Conservation (phyloP, 306 rosid genomes). For the Rubus idaeus region DNA sequence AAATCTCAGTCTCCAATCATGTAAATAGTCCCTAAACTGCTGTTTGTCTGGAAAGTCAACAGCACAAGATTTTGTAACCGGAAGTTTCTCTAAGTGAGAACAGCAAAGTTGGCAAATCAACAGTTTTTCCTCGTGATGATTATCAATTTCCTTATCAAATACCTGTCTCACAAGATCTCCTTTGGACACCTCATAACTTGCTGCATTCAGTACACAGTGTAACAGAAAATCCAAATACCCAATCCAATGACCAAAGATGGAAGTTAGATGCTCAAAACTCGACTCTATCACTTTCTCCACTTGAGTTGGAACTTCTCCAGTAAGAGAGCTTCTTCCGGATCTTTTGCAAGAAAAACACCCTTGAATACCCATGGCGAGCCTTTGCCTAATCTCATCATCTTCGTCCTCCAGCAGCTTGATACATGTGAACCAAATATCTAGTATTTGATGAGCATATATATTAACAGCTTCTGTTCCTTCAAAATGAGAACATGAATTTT, state of each 20-base stretch:
- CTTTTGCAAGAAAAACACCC: constrained; percentile 54
- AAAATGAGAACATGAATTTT: constrained; percentile 34
- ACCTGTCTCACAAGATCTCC: constrained; percentile 87
- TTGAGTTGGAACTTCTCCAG: constrained; percentile 62
- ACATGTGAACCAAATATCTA: constrained; percentile 80
- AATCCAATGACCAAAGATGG: constrained; percentile 80
- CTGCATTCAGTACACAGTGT: constrained; percentile 52
- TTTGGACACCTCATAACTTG: constrained; percentile 38
- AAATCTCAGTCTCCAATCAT: constrained; percentile 54
- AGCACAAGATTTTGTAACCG: constrained; percentile 40
- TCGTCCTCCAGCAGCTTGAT: constrained; percentile 93
- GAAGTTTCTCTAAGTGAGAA: constrained; percentile 71
- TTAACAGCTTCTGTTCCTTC: constrained; percentile 51
- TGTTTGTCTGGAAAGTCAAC: constrained; percentile 32
- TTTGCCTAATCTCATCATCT: constrained; percentile 67
- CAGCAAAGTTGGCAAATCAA: constrained; percentile 83
- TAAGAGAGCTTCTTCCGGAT: constrained; percentile 30
- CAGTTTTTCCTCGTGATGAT: constrained; percentile 90
- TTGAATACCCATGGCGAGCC: constrained; percentile 68
- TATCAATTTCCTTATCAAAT: constrained; percentile 95
- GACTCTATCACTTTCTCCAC: constrained; percentile 82
- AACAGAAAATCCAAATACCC: constrained; percentile 66
- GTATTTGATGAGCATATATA: constrained; percentile 61
- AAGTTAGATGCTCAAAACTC: constrained; percentile 79
- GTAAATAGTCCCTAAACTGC: constrained; percentile 44